Evolutionary conservation across 2,329 filamentous ascomycete genomes (phyloP).

Genomic region (Nannizziopsis barbatae): DNA sequence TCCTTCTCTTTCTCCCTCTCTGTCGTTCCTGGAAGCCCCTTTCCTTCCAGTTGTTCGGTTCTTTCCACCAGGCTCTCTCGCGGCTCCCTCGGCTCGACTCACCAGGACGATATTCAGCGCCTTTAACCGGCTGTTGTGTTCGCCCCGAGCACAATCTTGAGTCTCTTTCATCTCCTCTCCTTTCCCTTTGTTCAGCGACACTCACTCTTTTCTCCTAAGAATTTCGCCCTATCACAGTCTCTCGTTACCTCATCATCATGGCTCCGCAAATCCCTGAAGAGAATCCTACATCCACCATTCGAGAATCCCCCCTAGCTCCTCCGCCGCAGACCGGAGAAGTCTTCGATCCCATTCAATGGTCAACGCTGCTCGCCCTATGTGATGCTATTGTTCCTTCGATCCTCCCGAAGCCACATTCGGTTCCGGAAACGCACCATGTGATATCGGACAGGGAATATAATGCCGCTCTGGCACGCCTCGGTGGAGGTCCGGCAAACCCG

Average conservation of each 20-base stretch:
- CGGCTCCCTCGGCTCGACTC: too few relatives aligned
- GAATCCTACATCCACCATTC: slow-evolving; percentile 21
- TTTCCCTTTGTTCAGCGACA: background rate
- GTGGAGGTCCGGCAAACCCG: slow-evolving; percentile 19
- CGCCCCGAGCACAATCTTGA: background rate
- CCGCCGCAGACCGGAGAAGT: slow-evolving; percentile 36
- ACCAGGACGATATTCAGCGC: too few relatives aligned
- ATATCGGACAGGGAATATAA: slow-evolving; percentile 35
- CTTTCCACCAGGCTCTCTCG: background rate
- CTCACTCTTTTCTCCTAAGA: background rate
- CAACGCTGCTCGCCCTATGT: slow-evolving; percentile 45
- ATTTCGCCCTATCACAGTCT: background rate
- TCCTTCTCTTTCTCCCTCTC: background rate
- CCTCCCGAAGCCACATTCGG: slow-evolving; percentile 29
- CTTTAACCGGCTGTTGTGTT: too few relatives aligned
- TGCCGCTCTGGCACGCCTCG: slow-evolving; percentile 25
- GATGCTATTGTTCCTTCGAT: slow-evolving; percentile 49
- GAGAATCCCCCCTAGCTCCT: slow-evolving; percentile 39
- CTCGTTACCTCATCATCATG: background rate
- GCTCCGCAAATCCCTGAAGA: background rate
- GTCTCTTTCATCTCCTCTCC: background rate
- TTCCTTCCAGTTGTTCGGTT: background rate
- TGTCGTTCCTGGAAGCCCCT: background rate
- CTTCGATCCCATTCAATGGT: slow-evolving; percentile 48
- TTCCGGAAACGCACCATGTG: slow-evolving; percentile 28